Base-by-base conservation (phyloP, 2,329 filamentous ascomycete species). In the Cryphonectria carpinicola region DNA sequence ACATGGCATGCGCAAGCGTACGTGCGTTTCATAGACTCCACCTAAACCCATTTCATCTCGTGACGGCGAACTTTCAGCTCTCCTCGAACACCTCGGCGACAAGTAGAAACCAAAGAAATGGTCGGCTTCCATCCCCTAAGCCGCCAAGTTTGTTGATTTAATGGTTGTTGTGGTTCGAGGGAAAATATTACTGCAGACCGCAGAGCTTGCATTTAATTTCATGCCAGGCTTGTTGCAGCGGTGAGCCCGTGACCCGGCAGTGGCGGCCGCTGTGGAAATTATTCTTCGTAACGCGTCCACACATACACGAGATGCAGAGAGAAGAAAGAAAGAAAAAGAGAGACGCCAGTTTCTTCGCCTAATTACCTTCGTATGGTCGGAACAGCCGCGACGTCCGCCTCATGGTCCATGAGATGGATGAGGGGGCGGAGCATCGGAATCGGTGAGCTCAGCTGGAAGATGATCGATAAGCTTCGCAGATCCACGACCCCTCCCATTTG, bases 51-150 rank as follows among this genome's bases (percentile, higher is more conserved):
- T 49, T 22, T 43, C 28, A 35, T 65, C n/a, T 65, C 63, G 41
- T n/a, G n/a, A 11, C n/a, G 32, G 61, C 61, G 61, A 64, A 64
- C 43, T 65, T 65, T 65, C 63, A 65, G 63, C 63, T 65, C 63
- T 49, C n/a, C n/a, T 37, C 41, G 25, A 11, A 7, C 5, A 22
- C 25, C 63, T 37, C 41, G 49, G 25, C 63, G 25, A 25, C 39
- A 52, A 41, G 61, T 39, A 41, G 32, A 37, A 17, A 19, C 46
- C 32, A 62, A 19, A 41, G 32, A 62, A 25, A 64, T 4, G n/a
- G 17, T 25, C 61, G n/a, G 37, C 37, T 25, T 43, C 37, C 22
- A 32, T 22, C 43, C 62, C 37, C 25, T 65, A 32, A 22, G 17
- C 3, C 14, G 41, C 25, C 17, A 49, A 25, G 41, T 64, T 43